Conservation (phyloP, 2,329 filamentous ascomycete genomes). For the Penicillium decumbens region DNA sequence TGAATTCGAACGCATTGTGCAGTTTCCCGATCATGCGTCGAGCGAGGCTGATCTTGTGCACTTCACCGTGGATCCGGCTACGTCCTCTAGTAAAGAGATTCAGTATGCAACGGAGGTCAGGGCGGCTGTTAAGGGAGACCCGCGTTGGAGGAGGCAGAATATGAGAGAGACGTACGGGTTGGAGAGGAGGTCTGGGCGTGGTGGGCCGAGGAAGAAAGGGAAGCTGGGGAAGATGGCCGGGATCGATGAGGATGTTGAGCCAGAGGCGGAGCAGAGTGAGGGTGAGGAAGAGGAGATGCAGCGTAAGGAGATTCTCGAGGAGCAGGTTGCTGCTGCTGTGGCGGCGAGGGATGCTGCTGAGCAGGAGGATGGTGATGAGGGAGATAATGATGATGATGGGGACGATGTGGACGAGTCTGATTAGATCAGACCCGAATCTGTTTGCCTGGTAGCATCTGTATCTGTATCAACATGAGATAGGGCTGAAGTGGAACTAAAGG, state of each 20-base stretch:
- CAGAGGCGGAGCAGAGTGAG: slow-evolving; percentile 22
- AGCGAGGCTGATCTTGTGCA: slow-evolving; percentile 16
- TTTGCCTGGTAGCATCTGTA: too few relatives aligned
- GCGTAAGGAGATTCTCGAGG: slow-evolving; percentile 29
- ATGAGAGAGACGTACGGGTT: slow-evolving; percentile 6
- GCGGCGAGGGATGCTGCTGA: slow-evolving; percentile 25
- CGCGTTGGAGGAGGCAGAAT: slow-evolving; percentile 23
- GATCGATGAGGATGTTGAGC: slow-evolving; percentile 16
- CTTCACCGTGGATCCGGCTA: slow-evolving; percentile 27
- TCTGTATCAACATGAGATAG: too few relatives aligned
- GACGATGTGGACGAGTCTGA: slow-evolving; percentile 3
- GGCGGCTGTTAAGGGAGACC: slow-evolving; percentile 31
- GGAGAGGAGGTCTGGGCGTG: slow-evolving; percentile 1
- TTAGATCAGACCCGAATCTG: too few relatives aligned
- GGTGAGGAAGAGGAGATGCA: slow-evolving; percentile 33
- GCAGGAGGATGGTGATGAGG: slow-evolving; percentile 20
- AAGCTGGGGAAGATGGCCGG: slow-evolving; percentile 20
- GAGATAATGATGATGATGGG: slow-evolving; percentile 10
- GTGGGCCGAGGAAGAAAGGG: slow-evolving; percentile 11
- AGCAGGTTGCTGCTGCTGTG: slow-evolving; percentile 26
- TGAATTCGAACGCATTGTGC: slow-evolving; percentile 36
- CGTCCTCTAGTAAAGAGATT: slow-evolving; percentile 23
- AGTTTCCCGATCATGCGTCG: slow-evolving; percentile 36
- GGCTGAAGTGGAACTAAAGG: too few relatives aligned
- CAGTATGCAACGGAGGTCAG: slow-evolving; percentile 36